Evolutionary conservation across 192 early-diverging fungal species (phyloP).

Genomic region (Spinellus fusiger): DNA sequence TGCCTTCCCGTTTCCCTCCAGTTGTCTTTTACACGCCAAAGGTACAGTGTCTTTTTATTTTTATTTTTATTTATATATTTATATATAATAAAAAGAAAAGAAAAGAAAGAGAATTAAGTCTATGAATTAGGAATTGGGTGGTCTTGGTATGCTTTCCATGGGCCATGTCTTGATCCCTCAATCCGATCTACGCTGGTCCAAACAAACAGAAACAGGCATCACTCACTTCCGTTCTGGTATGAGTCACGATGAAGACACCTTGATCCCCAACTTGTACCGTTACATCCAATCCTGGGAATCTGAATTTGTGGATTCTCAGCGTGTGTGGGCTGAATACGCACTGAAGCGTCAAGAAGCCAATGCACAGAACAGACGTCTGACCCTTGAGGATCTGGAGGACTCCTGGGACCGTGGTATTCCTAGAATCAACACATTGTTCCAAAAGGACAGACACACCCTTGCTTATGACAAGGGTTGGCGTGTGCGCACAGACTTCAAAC

Average conservation of each 20-base stretch:
- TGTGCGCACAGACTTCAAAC: constrained; percentile 93
- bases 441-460: constrained; percentile 96
- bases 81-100: background rate
- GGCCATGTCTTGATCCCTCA: constrained; percentile 98
- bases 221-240: constrained; percentile 98
- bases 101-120: background rate
- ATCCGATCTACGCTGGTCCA: constrained; percentile 93
- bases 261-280: constrained; percentile 96
- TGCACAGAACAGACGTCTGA: constrained; percentile 93
- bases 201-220: constrained; percentile 94
- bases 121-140: constrained; percentile 80
- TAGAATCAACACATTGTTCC: constrained; percentile 97
- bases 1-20: constrained; percentile 95
- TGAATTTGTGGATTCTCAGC: constrained; percentile 97
- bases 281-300: constrained; percentile 99
- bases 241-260: constrained; percentile 94
- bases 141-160: constrained; percentile 98
- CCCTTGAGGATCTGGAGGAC: constrained; percentile 98
- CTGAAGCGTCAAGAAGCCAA: constrained; percentile 95
- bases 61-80: too few species aligned
- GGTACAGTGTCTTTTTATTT: background rate
- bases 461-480: constrained; percentile 99
- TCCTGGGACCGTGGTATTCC: constrained; percentile 99
- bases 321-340: constrained; percentile 99
- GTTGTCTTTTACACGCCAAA: constrained; percentile 57